These are phyloP conservation scores for Hordeum vulgare DNA, from an alignment of 176 grass and related monocot genomes.

Conservation along the genomic window DNA sequence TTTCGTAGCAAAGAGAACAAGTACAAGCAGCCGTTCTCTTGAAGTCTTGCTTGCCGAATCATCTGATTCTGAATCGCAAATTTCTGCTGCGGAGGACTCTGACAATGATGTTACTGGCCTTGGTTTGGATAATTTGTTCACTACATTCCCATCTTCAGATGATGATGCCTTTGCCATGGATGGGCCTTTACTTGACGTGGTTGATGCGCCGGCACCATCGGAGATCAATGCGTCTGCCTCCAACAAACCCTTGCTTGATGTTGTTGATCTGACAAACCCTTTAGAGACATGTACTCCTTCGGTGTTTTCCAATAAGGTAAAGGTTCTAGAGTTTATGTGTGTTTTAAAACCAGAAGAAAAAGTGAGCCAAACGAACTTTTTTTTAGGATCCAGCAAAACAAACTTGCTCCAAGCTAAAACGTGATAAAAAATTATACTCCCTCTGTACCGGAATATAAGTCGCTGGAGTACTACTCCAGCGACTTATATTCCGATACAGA, in stretches of 20 bases:
- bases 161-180: background rate
- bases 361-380: no score
- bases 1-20: background rate
- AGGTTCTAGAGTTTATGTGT: no score
- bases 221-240: background rate
- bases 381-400: no score
- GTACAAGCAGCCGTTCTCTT: conserved; percentile 29
- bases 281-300: background rate
- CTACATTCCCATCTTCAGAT: conserved; percentile 35
- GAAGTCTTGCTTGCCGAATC: conserved; percentile 47
- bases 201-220: background rate
- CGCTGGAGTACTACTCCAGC: no score
- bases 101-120: background rate
- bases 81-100: conserved; percentile 10
- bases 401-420: no score
- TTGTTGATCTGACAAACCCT: conserved; percentile 3
- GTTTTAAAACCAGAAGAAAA: no score
- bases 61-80: conserved; percentile 27
- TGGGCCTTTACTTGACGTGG: background rate
- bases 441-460: no score
- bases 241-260: conserved; percentile 26
- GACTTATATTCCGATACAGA: no score
- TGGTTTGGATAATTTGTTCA: conserved; percentile 12
- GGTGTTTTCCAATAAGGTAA: no score
- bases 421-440: no score